Percentiles rank a stretch among this genome's conserved stretches.
These are phyloP conservation scores for Acer yangbiense DNA, from an alignment of 345 rosid genomes.

Conservation along the genomic window DNA sequence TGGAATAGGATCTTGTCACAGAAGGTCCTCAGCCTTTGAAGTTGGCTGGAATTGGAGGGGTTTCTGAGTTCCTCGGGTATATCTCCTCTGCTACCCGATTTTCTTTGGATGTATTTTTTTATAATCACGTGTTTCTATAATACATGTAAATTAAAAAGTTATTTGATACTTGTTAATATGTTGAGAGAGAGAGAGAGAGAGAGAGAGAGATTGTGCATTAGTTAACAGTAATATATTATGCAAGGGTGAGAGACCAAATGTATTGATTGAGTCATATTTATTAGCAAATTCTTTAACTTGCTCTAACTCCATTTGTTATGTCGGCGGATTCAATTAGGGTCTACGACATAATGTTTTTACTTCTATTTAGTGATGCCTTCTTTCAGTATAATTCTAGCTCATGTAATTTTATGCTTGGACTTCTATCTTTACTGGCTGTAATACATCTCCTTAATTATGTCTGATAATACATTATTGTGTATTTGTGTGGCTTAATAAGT, in stretches of 20 bases:
- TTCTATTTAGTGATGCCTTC: background rate
- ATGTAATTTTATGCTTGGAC: background rate
- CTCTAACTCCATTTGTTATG: background rate
- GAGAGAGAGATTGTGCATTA: background rate
- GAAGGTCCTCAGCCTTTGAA: conserved; percentile 83
- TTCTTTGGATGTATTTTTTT: background rate
- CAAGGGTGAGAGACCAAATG: background rate
- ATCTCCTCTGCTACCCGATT: conserved; percentile 5
- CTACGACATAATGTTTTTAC: background rate
- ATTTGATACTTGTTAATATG: too few relatives aligned
- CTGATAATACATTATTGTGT: background rate
- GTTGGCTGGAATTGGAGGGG: conserved; percentile 87
- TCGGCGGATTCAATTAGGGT: background rate
- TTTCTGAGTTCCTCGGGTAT: conserved; percentile 93
- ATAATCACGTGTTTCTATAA: background rate
- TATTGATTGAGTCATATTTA: background rate
- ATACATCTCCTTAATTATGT: background rate
- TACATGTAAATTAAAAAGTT: background rate
- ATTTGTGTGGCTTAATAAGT: background rate
- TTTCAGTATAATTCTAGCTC: background rate
- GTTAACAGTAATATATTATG: background rate
- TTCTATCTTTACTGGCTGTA: background rate
- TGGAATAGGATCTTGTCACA: conserved; percentile 67
- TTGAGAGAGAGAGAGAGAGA: background rate
- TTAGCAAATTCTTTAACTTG: background rate